Conservation (phyloP, 805 yeast genomes). For the Clavispora santaluciae region DNA sequence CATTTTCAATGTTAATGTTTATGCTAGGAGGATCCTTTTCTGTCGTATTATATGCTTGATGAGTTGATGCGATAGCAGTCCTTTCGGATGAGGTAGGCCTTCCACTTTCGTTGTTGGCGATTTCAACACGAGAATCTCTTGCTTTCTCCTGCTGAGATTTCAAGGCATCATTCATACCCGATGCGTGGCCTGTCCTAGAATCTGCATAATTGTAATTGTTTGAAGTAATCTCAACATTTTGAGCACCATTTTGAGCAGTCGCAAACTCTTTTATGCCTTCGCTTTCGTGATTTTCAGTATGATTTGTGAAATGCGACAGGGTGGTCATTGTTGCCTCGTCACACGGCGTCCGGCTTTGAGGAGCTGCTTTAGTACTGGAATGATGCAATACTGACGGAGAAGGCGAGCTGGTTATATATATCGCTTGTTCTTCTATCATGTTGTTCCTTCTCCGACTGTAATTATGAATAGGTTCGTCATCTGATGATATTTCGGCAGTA, state of each 20-base stretch:
- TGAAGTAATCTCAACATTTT: too few species aligned
- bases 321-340: too few species aligned
- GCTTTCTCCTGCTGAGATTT: background rate
- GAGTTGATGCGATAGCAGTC: too few species aligned
- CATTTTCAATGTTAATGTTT: background rate
- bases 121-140: background rate
- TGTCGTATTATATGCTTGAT: background rate
- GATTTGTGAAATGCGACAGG: too few species aligned
- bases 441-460: background rate
- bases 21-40: background rate
- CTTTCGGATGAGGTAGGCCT: too few species aligned
- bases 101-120: background rate
- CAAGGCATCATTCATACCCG: background rate
- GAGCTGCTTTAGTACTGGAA: too few species aligned
- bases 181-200: background rate
- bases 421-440: background rate
- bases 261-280: background rate
- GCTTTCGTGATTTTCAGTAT: background rate
- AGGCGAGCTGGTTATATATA: background rate
- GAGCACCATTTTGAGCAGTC: background rate
- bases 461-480: constrained; percentile 1
- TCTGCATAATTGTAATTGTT: background rate
- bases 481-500: background rate
- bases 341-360: too few species aligned
- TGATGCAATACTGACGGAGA: background rate